phyloP scores from a whole-genome alignment of 352 stramenopile genomes.

The Pythium insidiosum region DNA sequence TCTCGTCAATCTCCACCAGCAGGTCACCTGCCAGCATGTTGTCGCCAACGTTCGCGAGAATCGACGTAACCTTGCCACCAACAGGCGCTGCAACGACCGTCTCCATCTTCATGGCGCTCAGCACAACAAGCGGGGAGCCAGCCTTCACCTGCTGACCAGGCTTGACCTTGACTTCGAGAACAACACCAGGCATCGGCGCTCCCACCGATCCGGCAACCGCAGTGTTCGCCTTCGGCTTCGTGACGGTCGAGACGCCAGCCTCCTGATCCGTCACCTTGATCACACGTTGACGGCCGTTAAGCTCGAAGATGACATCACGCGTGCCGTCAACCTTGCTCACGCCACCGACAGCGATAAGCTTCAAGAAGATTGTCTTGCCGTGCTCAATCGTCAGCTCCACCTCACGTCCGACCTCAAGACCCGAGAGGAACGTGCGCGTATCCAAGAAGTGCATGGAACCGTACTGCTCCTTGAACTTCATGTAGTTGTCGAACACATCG shows the following conservation, averaged over 20 bases:
- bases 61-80: constrained; percentile 84
- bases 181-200: constrained; percentile 95
- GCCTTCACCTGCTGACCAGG: constrained; percentile 89
- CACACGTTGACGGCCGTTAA: constrained; percentile 92
- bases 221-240: constrained; percentile 60
- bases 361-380: constrained; percentile 96
- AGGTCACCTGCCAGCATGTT: constrained; percentile 93
- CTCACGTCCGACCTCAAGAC: constrained; percentile 64
- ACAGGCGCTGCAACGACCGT: constrained; percentile 90
- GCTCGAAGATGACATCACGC: constrained; percentile 94
- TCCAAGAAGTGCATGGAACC: constrained; percentile 81
- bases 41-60: constrained; percentile 91
- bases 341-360: constrained; percentile 86
- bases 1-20: constrained; percentile 93
- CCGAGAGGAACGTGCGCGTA: constrained; percentile 74
- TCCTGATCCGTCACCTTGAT: constrained; percentile 91
- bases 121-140: constrained; percentile 89
- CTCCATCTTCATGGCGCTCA: constrained; percentile 99
- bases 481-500: constrained; percentile 77
- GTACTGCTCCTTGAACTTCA: constrained; percentile 83
- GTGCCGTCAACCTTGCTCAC: constrained; percentile 52
- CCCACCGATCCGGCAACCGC: constrained; percentile 91
- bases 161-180: constrained; percentile 94
- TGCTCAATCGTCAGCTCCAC: constrained; percentile 88
- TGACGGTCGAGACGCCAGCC: constrained; percentile 50